A percentile compares a stretch with the other conserved stretches of the same genome.
Evolutionary conservation across 164 flowering plant species (phyloP).

Genomic region (Brasenia schreberi): DNA sequence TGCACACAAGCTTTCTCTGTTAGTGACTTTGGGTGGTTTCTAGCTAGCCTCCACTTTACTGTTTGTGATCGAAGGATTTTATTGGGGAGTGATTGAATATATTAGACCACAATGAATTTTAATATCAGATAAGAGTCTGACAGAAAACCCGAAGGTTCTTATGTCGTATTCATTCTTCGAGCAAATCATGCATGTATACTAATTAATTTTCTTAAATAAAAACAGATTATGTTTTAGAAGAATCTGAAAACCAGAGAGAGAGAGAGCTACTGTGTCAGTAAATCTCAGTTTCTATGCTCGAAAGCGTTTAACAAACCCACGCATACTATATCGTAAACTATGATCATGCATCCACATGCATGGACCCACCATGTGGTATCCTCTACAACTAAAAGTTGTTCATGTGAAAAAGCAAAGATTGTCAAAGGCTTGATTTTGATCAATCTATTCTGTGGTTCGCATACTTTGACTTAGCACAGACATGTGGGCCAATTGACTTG

Average conservation of each 20-base stretch:
- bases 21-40: background rate
- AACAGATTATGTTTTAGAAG: too few species aligned
- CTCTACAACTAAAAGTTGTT: background rate
- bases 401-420: background rate
- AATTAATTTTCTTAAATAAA: too few species aligned
- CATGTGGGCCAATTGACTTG: background rate
- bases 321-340: too few species aligned
- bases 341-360: background rate
- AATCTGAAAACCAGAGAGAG: too few species aligned
- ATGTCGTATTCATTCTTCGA: too few species aligned
- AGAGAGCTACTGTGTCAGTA: too few species aligned
- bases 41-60: background rate
- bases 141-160: too few species aligned
- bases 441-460: background rate
- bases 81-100: background rate
- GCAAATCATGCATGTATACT: too few species aligned
- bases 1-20: too few species aligned
- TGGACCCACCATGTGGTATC: background rate
- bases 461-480: too few species aligned
- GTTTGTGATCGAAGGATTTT: background rate
- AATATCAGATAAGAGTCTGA: too few species aligned
- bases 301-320: background rate
- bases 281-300: background rate
- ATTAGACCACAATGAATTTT: too few species aligned
- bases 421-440: background rate